Conservation (phyloP, 208 protist species). For the Trypanosoma vivax region DNA sequence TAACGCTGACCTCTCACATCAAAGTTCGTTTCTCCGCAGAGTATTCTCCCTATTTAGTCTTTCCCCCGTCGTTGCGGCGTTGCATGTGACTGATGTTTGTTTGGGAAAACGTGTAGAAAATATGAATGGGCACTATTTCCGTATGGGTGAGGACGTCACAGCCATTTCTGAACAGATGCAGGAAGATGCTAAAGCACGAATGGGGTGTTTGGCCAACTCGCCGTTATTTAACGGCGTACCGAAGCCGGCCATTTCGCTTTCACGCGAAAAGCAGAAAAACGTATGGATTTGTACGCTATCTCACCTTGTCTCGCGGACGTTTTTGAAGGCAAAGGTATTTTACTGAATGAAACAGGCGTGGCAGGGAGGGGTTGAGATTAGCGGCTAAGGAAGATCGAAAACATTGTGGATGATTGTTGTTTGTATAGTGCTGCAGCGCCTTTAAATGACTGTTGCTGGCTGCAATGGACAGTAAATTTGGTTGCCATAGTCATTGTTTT, state of each 20-base stretch:
- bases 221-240: slow-evolving; percentile 47
- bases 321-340: slow-evolving; percentile 15
- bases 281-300: slow-evolving; percentile 39
- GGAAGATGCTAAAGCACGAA: slow-evolving; percentile 4
- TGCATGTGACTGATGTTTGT: slow-evolving; percentile 56
- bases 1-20: slow-evolving; percentile 35
- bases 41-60: slow-evolving; percentile 34
- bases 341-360: neutral
- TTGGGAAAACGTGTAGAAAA: slow-evolving; percentile 45
- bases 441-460: too few relatives aligned
- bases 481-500: too few relatives aligned
- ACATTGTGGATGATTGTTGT: too few relatives aligned
- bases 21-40: slow-evolving; percentile 32
- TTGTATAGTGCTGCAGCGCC: too few relatives aligned
- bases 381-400: neutral
- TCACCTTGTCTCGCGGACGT: slow-evolving; percentile 28
- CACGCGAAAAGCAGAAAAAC: slow-evolving; percentile 26
- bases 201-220: slow-evolving; percentile 47
- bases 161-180: slow-evolving; percentile 23
- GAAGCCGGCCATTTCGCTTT: slow-evolving; percentile 34
- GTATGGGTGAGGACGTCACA: slow-evolving; percentile 69
- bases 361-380: neutral
- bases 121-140: slow-evolving; percentile 62
- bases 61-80: slow-evolving; percentile 40
- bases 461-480: too few relatives aligned